These are phyloP conservation scores for Carex arenaria DNA, from an alignment of 202 grass and related monocot genomes.

Conservation along the genomic window DNA sequence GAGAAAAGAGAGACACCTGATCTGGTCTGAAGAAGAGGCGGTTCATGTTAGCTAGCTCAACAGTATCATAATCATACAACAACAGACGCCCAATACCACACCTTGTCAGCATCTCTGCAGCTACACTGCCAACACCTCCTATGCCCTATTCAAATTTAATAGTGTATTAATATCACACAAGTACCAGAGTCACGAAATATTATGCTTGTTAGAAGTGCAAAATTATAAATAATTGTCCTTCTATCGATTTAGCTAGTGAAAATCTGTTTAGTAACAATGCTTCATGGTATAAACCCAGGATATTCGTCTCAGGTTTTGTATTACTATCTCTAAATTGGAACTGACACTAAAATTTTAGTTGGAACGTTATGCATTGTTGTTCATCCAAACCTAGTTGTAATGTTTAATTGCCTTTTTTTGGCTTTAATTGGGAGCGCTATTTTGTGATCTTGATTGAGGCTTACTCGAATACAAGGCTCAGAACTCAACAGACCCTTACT, in stretches of 20 bases:
- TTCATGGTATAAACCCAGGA: neutral
- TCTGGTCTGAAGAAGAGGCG: constrained; percentile 97
- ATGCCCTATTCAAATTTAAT: constrained; percentile 51
- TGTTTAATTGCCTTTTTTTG: neutral
- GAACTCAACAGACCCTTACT: neutral
- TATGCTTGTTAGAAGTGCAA: neutral
- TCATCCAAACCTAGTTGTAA: neutral
- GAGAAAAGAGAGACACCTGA: constrained; percentile 43
- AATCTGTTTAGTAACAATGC: neutral
- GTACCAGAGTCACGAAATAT: neutral
- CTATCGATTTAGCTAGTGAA: neutral
- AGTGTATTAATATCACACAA: neutral
- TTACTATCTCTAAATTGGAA: neutral
- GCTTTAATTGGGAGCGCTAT: neutral
- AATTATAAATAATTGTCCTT: neutral
- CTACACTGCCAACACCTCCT: constrained; percentile 94
- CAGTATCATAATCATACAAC: constrained; percentile 95
- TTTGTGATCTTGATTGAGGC: neutral
- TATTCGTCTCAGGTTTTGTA: neutral
- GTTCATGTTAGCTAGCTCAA: constrained; percentile 98
- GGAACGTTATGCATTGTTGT: neutral
- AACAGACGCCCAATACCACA: constrained; percentile 93
- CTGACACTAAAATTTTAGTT: neutral
- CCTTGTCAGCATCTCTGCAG: constrained; percentile 95
- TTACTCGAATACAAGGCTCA: neutral